A percentile compares a stretch with the other conserved stretches of the same genome.
phyloP scores from a whole-genome alignment of 371 early-diverging fungal genomes.

The Parasitella parasitica region DNA sequence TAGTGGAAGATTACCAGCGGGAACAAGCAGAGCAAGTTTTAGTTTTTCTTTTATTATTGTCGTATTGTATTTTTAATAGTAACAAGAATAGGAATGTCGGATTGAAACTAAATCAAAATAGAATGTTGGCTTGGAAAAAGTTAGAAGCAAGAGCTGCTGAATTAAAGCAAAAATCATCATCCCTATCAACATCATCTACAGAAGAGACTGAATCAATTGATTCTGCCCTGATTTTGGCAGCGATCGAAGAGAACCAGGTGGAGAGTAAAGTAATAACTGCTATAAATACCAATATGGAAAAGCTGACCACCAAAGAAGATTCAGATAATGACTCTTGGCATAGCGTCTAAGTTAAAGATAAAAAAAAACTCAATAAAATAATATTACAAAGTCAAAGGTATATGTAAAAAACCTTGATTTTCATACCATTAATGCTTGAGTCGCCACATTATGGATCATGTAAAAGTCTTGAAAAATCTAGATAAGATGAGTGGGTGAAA shows the following conservation, averaged over 20 bases:
- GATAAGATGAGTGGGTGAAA: too few relatives aligned
- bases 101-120: neutral
- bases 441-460: too few relatives aligned
- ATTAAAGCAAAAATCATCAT: neutral
- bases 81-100: neutral
- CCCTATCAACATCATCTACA: neutral
- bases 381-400: neutral
- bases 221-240: neutral
- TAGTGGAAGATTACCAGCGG: slow-evolving; percentile 78
- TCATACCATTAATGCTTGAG: too few relatives aligned
- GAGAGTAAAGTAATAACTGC: neutral
- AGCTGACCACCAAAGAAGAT: neutral
- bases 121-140: slow-evolving; percentile 6
- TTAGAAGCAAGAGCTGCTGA: slow-evolving; percentile 3
- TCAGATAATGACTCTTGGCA: slow-evolving; percentile 25
- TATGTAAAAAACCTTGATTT: too few relatives aligned
- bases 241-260: neutral
- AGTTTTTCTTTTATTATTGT: neutral
- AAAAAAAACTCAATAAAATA: neutral
- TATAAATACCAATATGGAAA: neutral
- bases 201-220: neutral
- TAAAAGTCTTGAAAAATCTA: too few relatives aligned
- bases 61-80: too few relatives aligned
- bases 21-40: slow-evolving; percentile 11
- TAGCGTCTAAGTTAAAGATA: slow-evolving; percentile 5